Evolutionary conservation across 345 rosid genomes (phyloP), one percentile per base, ranked within the genome.

Genomic region (Dipteronia dyeriana): DNA sequence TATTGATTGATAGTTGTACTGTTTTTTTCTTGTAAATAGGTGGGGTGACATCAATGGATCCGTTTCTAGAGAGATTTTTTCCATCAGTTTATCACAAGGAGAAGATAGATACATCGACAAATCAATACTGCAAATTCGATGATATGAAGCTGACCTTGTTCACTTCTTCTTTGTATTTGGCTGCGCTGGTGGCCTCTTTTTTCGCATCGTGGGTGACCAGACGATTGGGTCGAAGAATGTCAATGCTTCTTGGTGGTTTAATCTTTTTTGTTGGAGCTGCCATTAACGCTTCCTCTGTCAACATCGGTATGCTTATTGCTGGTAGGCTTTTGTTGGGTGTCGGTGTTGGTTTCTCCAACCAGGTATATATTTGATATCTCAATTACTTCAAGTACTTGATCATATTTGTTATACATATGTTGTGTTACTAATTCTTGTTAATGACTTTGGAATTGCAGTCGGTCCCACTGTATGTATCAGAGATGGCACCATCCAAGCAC

Each of bases 41-140:
- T 71, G 90, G 92, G 1, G 90, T 89, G 70, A 89, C 92, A n/a
- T 84, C 92, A 14, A 89, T 89, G 92, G 78, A 77, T 16, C 78
- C 84, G 12, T 87, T 87, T 70, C 75, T 89, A 61, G 57, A 14
- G 22, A 79, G 76, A 26, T 86, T 89, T 51, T 87, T 89, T 78
- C 89, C 86, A 11, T 53, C 77, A 0, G 88, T 89, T 49, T 87
- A 87, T 66, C 77, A 60, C 22, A 81, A 79, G 61, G 78, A 76
- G 77, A 57, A 74, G 7, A n/a, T 54, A 20, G 69, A 74, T 8
- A 84, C 39, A 70, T 70, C 73, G 13, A 83, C 81, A 1, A 79
- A 77, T 41, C 85, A 85, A 45, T 90, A 88, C 79, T 90, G 91
- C 78, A 85, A 86, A 79, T 90, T 83, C 61, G 84, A 88, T 65